These are phyloP conservation scores for Pyrus communis DNA, from an alignment of 306 rosid species.

Conservation along the genomic window DNA sequence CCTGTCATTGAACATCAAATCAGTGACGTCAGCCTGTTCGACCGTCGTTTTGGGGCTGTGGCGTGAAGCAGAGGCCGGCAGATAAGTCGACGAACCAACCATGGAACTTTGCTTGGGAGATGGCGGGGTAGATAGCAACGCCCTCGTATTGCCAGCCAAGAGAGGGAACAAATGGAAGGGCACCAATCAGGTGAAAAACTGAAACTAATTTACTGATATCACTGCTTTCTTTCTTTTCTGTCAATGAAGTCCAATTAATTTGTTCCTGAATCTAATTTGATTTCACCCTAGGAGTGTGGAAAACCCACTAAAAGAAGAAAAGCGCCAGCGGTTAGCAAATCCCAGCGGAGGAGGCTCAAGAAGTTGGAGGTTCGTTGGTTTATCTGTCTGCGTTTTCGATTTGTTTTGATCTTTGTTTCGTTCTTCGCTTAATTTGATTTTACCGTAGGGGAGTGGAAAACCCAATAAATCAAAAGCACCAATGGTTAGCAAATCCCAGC, in stretches of 20 bases:
- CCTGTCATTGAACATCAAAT: no score
- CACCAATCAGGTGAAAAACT: slow-evolving; percentile 7
- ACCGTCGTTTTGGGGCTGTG: no score
- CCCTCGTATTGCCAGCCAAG: slow-evolving; percentile 13
- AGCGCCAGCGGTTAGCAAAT: slow-evolving; percentile 49
- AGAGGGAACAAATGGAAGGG: slow-evolving; percentile 11
- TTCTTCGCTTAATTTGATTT: slow-evolving; percentile 5
- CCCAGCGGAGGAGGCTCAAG: slow-evolving; percentile 64
- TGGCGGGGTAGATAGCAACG: slow-evolving; percentile 18
- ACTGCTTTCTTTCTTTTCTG: not conserved
- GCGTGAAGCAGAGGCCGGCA: no score
- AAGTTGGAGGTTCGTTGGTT: slow-evolving; percentile 54
- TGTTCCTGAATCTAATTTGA: not conserved
- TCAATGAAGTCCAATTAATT: not conserved
- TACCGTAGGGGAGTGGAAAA: not conserved
- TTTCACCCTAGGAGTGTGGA: slow-evolving; percentile 25
- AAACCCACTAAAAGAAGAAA: slow-evolving; percentile 22
- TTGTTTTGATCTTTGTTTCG: not conserved
- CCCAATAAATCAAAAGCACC: slow-evolving; percentile 31
- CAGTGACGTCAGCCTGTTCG: no score
- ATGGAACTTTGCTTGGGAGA: no score
- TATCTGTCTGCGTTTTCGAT: not conserved
- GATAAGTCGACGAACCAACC: no score
- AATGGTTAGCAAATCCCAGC: slow-evolving; percentile 63
- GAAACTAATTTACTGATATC: not conserved